Evolutionary conservation across 257 asterid species (phyloP).

Genomic region (Parsonsia alboflavescens): DNA sequence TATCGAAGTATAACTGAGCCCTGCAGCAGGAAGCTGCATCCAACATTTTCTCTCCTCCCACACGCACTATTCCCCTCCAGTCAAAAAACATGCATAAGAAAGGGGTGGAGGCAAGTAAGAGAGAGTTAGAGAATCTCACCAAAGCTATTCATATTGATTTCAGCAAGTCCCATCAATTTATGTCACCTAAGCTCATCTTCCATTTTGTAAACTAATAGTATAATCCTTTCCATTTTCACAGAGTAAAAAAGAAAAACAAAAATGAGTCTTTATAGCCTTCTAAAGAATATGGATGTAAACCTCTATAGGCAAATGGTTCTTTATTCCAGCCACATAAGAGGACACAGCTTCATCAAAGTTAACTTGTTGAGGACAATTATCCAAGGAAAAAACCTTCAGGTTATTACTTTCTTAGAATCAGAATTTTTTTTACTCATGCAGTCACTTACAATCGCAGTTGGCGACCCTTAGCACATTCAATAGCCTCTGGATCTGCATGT

Average conservation of each 20-base stretch:
- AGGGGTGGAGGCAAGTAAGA: too few relatives aligned
- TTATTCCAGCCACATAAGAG: slow-evolving; percentile 2
- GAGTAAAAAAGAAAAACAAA: not conserved
- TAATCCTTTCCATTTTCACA: not conserved
- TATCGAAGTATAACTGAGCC: not conserved
- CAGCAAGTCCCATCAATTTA: not conserved
- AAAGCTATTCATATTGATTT: not conserved
- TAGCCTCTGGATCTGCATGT: slow-evolving; percentile 80
- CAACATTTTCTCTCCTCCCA: not conserved
- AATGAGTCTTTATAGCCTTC: not conserved
- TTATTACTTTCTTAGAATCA: not conserved
- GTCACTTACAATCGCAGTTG: slow-evolving; percentile 82
- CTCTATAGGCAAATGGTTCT: not conserved
- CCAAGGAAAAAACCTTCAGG: not conserved
- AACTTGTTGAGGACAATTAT: not conserved
- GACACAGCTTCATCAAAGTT: not conserved
- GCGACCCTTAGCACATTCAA: slow-evolving; percentile 73
- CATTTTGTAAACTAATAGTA: not conserved
- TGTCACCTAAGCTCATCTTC: not conserved
- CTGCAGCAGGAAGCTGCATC: not conserved
- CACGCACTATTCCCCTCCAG: not conserved
- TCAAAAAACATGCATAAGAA: too few relatives aligned
- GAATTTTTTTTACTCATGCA: slow-evolving; percentile 1
- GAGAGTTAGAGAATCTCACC: not conserved
- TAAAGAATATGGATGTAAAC: not conserved